Evolutionary conservation across 1,284 basidiomycete species (phyloP).

Genomic region (Cutaneotrichosporon spelunceum): DNA sequence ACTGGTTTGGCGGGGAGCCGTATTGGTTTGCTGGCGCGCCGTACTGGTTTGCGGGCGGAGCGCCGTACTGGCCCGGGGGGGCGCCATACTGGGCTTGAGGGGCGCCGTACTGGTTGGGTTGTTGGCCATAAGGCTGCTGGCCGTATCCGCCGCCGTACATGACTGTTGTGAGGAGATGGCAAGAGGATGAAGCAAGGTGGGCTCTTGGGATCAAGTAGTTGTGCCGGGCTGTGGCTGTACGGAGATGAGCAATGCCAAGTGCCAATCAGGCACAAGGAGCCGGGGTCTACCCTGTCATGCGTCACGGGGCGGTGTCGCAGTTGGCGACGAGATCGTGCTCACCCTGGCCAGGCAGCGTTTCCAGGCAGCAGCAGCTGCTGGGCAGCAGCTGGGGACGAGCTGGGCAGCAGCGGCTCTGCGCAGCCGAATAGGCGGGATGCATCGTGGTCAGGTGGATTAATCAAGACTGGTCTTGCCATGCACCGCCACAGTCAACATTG

Average conservation of each 20-base stretch:
- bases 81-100: conserved; percentile 21
- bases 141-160: conserved; percentile 11
- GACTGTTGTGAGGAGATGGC: not conserved
- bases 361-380: too few species aligned
- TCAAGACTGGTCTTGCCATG: too few species aligned
- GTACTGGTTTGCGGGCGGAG: conserved; percentile 13
- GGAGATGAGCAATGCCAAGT: not conserved
- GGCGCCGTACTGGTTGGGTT: conserved; percentile 21
- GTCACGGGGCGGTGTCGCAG: not conserved
- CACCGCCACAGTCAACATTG: too few species aligned
- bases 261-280: not conserved
- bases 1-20: conserved; percentile 5
- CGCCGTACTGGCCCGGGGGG: conserved; percentile 1
- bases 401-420: too few species aligned
- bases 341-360: too few species aligned
- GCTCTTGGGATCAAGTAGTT: not conserved
- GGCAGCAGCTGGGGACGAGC: too few species aligned
- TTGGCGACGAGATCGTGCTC: too few species aligned
- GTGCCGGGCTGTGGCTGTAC: not conserved
- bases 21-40: conserved; percentile 13
- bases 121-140: conserved; percentile 27
- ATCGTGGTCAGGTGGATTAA: too few species aligned
- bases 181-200: not conserved
- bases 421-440: too few species aligned
- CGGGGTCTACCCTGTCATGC: not conserved